These are phyloP conservation scores for Gremmenia infestans DNA, from an alignment of 2,329 filamentous ascomycete species.

Conservation along the genomic window DNA sequence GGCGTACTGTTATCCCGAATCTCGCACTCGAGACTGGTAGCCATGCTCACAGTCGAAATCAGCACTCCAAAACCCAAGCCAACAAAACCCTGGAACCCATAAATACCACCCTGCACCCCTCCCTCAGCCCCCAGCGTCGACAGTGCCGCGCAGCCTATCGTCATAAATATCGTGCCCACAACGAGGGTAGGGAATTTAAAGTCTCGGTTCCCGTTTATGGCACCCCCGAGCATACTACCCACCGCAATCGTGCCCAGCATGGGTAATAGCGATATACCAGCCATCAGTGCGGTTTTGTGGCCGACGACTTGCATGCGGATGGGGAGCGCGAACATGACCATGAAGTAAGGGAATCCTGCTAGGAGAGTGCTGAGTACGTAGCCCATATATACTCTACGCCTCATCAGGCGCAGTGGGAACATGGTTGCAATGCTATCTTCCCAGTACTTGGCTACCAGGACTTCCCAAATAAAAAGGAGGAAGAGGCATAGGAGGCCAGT, in stretches of 20 bases:
- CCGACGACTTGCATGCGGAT: conserved; percentile 5
- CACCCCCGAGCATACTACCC: background rate
- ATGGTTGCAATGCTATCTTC: background rate
- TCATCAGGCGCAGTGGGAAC: background rate
- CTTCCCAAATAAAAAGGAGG: background rate
- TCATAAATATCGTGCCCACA: background rate
- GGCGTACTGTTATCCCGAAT: conserved; percentile 3
- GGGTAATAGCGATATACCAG: conserved; percentile 1
- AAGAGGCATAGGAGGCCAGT: background rate
- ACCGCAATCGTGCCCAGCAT: background rate
- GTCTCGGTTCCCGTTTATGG: background rate
- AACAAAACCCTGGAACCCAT: conserved; percentile 1
- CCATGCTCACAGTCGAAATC: background rate
- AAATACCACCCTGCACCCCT: background rate
- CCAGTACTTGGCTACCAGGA: background rate
- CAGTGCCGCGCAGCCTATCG: background rate
- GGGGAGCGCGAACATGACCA: conserved; percentile 2
- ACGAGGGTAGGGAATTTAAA: background rate
- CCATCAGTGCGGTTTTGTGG: background rate
- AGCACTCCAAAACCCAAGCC: conserved; percentile 2
- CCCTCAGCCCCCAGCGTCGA: background rate
- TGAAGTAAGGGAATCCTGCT: conserved; percentile 1
- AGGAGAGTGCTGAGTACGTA: background rate
- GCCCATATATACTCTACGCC: background rate
- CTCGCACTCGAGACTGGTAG: background rate